Percentiles rank a stretch among this genome's conserved stretches.
Evolutionary conservation across 345 rosid genomes (phyloP).

Genomic region (Corchorus capsularis): DNA sequence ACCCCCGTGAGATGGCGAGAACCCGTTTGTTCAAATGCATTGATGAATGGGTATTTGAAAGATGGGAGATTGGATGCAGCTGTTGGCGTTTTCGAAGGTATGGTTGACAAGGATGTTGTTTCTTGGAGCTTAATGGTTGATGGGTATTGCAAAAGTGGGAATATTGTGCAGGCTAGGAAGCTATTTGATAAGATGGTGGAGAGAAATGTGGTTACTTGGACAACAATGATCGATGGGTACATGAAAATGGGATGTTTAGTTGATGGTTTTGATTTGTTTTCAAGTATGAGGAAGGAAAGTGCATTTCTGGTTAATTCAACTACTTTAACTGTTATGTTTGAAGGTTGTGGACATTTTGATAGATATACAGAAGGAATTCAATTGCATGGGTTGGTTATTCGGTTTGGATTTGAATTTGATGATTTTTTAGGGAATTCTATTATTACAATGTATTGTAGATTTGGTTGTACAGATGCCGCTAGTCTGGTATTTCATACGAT

Average conservation of each 20-base stretch:
- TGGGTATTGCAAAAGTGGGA: constrained; percentile 72
- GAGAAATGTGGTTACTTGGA: constrained; percentile 82
- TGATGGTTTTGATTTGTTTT: constrained; percentile 64
- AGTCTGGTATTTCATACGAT: constrained; percentile 42
- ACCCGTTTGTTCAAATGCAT: constrained; percentile 66
- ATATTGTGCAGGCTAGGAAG: constrained; percentile 49
- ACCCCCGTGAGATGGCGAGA: constrained; percentile 57
- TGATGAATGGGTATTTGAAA: constrained; percentile 71
- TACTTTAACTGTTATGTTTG: constrained; percentile 60
- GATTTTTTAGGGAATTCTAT: constrained; percentile 61
- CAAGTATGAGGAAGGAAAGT: constrained; percentile 60
- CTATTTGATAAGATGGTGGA: constrained; percentile 56
- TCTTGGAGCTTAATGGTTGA: constrained; percentile 75
- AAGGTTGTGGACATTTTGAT: constrained; percentile 54
- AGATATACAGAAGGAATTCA: constrained; percentile 55
- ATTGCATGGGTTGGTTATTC: constrained; percentile 56
- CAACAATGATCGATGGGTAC: constrained; percentile 76
- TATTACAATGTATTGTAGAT: constrained; percentile 67
- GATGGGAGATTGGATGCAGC: constrained; percentile 56
- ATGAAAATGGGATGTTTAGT: constrained; percentile 56
- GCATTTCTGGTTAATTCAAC: constrained; percentile 52
- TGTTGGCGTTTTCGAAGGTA: constrained; percentile 51
- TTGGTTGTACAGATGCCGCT: constrained; percentile 49
- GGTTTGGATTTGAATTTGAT: constrained; percentile 54
- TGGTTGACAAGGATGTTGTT: constrained; percentile 63